Conservation (phyloP, 768 basidiomycete genomes). For the Amanita phalloides region DNA sequence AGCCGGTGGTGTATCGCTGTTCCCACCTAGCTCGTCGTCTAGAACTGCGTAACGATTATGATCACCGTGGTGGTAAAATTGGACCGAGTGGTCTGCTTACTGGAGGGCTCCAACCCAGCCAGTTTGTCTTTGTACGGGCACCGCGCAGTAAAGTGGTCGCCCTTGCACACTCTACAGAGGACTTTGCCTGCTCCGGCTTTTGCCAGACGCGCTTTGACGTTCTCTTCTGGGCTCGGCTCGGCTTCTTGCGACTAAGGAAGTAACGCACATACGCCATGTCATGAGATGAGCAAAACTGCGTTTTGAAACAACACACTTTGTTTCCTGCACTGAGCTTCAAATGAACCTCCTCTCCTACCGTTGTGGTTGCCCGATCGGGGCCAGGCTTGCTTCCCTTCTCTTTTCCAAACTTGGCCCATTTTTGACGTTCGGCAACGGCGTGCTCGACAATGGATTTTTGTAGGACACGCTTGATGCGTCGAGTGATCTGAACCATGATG, state of each 20-base stretch:
- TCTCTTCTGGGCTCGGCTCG: slow-evolving; percentile 51
- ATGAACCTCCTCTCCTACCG: slow-evolving; percentile 58
- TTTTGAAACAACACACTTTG: slow-evolving; percentile 29
- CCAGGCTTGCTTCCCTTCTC: slow-evolving; percentile 84
- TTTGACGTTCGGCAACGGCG: slow-evolving; percentile 85
- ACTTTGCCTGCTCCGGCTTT: slow-evolving; percentile 83
- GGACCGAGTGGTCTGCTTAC: slow-evolving; percentile 19
- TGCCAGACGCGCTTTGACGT: slow-evolving; percentile 53
- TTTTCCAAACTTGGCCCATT: slow-evolving; percentile 88
- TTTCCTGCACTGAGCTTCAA: slow-evolving; percentile 47
- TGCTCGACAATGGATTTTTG: slow-evolving; percentile 93
- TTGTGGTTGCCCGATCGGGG: slow-evolving; percentile 89
- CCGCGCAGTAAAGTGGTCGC: slow-evolving; percentile 95
- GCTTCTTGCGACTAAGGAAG: slow-evolving; percentile 32
- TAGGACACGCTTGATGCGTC: slow-evolving; percentile 75
- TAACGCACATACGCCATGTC: background rate
- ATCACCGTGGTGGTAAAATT: background rate
- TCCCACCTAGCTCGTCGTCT: slow-evolving; percentile 27
- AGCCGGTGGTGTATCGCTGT: slow-evolving; percentile 24
- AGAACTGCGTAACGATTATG: slow-evolving; percentile 14
- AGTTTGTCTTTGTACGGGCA: slow-evolving; percentile 97
- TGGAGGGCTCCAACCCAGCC: slow-evolving; percentile 56
- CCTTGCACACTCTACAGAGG: slow-evolving; percentile 88
- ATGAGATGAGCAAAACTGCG: background rate
- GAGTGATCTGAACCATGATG: slow-evolving; percentile 53